Evolutionary conservation across 805 yeast genomes (phyloP).

Genomic region (Wickerhamiella bombiphila): DNA sequence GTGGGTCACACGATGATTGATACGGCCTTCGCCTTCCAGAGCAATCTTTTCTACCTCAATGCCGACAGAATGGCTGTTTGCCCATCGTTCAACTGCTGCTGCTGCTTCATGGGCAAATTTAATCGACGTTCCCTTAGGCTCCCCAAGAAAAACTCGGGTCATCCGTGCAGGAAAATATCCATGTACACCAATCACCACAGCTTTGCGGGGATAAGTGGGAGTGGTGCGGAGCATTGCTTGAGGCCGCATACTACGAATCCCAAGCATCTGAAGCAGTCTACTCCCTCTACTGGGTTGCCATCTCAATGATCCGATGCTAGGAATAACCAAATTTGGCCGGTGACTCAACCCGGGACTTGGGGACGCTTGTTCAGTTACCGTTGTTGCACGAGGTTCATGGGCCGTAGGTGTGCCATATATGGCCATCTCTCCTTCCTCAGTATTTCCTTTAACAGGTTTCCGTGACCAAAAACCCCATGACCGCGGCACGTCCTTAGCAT

Average conservation of each 20-base stretch:
- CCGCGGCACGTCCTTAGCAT: too few relatives aligned
- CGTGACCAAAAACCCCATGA: conserved; percentile 26
- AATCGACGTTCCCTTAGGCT: conserved; percentile 91
- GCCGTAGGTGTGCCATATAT: conserved; percentile 22
- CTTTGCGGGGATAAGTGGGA: conserved; percentile 32
- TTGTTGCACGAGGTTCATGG: conserved; percentile 15
- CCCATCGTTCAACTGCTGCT: conserved; percentile 56
- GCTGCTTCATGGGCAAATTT: conserved; percentile 89
- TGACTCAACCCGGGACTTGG: conserved; percentile 11
- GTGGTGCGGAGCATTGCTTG: conserved; percentile 13
- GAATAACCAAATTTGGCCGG: not conserved
- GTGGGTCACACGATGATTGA: conserved; percentile 70
- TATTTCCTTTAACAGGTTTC: conserved; percentile 4
- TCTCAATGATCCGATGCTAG: not conserved
- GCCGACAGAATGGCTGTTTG: conserved; percentile 27
- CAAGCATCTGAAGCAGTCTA: not conserved
- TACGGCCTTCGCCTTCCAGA: conserved; percentile 83
- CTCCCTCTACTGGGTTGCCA: not conserved
- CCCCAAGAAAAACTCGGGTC: conserved; percentile 76
- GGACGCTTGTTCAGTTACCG: not conserved
- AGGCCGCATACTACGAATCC: not conserved
- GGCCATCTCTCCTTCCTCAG: conserved; percentile 20
- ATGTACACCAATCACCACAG: conserved; percentile 82
- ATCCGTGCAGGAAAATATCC: conserved; percentile 88
- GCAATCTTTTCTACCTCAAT: conserved; percentile 77